Evolutionary conservation across 345 rosid genomes (phyloP).

Genomic region (Salix arbutifolia): DNA sequence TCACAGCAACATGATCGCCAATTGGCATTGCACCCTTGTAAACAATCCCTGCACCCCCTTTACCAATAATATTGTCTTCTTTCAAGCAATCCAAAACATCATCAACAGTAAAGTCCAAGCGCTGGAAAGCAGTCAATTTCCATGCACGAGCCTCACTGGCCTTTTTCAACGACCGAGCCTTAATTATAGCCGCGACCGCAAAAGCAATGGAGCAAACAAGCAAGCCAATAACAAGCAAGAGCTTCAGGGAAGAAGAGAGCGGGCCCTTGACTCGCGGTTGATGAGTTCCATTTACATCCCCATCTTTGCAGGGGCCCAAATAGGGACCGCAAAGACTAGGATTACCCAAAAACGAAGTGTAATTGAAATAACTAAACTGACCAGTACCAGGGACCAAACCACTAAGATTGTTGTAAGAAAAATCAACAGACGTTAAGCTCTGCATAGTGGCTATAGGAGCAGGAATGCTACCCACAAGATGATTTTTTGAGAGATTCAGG

Average conservation of each 20-base stretch:
- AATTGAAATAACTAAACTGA: conserved; percentile 85
- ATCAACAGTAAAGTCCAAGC: conserved; percentile 77
- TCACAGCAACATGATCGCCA: conserved; percentile 77
- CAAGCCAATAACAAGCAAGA: conserved; percentile 69
- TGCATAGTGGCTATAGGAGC: conserved; percentile 73
- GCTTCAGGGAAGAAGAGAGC: conserved; percentile 76
- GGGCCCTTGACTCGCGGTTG: conserved; percentile 55
- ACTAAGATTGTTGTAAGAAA: conserved; percentile 81
- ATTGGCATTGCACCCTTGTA: conserved; percentile 76
- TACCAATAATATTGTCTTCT: conserved; percentile 87
- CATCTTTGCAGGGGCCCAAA: conserved; percentile 71
- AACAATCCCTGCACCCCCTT: conserved; percentile 94
- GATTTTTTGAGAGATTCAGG: conserved; percentile 77
- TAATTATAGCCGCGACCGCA: conserved; percentile 76
- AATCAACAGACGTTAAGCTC: conserved; percentile 88
- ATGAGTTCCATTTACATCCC: conserved; percentile 45
- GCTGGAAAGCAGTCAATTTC: conserved; percentile 95
- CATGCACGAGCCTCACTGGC: conserved; percentile 82
- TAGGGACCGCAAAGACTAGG: conserved; percentile 82
- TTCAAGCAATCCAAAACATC: conserved; percentile 77
- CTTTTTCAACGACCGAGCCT: conserved; percentile 74
- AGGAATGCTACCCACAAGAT: conserved; percentile 68
- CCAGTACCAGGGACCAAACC: conserved; percentile 89
- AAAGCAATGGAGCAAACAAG: conserved; percentile 80
- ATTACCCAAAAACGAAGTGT: conserved; percentile 80